Percentiles rank a stretch among this genome's conserved stretches.
Conservation (phyloP, 2,329 filamentous ascomycete species). For the Aureobasidium zeae region DNA sequence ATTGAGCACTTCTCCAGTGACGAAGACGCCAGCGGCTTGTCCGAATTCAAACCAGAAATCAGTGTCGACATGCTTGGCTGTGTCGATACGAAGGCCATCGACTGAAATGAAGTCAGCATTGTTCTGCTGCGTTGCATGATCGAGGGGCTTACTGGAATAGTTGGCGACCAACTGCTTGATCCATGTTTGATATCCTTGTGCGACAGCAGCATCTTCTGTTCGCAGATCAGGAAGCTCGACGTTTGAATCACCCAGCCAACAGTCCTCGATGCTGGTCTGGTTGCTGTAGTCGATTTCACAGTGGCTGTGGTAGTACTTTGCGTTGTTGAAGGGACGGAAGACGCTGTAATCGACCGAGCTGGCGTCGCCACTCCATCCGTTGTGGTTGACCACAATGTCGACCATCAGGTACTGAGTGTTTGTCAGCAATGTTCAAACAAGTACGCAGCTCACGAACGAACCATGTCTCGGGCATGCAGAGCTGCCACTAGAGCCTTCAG, state of each 20-base stretch:
- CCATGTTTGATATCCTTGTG: constrained; percentile 49
- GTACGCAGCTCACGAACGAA: constrained; percentile 16
- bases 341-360: constrained; percentile 26
- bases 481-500: constrained; percentile 29
- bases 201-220: constrained; percentile 44
- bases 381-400: constrained; percentile 31
- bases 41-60: constrained; percentile 35
- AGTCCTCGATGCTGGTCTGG: constrained; percentile 33
- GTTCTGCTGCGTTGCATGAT: neutral
- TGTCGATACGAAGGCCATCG: constrained; percentile 46
- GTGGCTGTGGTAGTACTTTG: constrained; percentile 42
- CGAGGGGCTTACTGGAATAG: constrained; percentile 38
- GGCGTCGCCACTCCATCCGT: constrained; percentile 27
- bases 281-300: constrained; percentile 50
- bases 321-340: constrained; percentile 34
- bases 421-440: neutral
- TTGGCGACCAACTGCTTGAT: constrained; percentile 47
- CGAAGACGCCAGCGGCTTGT: constrained; percentile 32
- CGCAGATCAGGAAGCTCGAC: constrained; percentile 54
- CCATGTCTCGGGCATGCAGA: constrained; percentile 31
- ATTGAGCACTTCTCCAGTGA: constrained; percentile 39
- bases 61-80: constrained; percentile 38
- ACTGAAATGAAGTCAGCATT: constrained; percentile 24
- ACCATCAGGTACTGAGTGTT: constrained; percentile 30
- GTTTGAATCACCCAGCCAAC: constrained; percentile 47